Base-by-base conservation (phyloP, 2,329 filamentous ascomycete species). In the Ophiocordyceps camponoti-floridani region DNA sequence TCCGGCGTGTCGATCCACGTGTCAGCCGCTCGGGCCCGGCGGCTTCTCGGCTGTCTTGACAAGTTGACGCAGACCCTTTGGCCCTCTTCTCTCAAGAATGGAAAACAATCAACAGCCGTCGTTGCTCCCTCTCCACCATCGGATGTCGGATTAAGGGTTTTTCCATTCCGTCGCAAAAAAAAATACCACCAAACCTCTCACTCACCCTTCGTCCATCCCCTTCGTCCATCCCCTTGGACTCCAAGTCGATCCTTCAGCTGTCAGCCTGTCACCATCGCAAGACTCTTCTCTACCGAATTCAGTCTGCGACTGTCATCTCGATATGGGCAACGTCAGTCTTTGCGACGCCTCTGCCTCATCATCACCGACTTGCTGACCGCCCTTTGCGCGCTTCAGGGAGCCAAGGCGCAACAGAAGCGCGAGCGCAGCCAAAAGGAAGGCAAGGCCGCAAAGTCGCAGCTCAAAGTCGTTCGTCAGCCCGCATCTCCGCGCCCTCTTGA, bases 401-500 rank as follows among this genome's bases (percentile, higher is more conserved):
- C 73, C 61, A 80, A 77, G 62, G 76, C 77, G 59, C 68, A 72
- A 59, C 75, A 79, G 64, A 83, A 83, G 75, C 79, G 81, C 52
- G 81, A 82, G 62, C 79, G 80, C 63, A 78, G 78, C 60, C 67
- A 68, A 51, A 81, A 82, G 63, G 73, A 81, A 50, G 60, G 59
- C 57, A 64, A 61, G 44, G 62, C 60, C 45, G 71, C 73, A 50
- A 80, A 77, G 65, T 83, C 79, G 50, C 79, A 84, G 63, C 69
- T 79, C 57, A 83, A 83, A 65, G 63, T 67, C 52, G 76, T 80
- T 67, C 48, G 75, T 72, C 40, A n/a, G 27, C 28, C 13, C n/a
- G 14, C 16, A 23, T 23, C 23, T 23, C 23, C 23, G 23, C 14
- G 40, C 10, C 16, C 4, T 33, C n/a, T 35, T 2, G 45, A 31